phyloP scores from a whole-genome alignment of 2,329 filamentous ascomycete genomes.

The Aspergillus brunneoviolaceus region DNA sequence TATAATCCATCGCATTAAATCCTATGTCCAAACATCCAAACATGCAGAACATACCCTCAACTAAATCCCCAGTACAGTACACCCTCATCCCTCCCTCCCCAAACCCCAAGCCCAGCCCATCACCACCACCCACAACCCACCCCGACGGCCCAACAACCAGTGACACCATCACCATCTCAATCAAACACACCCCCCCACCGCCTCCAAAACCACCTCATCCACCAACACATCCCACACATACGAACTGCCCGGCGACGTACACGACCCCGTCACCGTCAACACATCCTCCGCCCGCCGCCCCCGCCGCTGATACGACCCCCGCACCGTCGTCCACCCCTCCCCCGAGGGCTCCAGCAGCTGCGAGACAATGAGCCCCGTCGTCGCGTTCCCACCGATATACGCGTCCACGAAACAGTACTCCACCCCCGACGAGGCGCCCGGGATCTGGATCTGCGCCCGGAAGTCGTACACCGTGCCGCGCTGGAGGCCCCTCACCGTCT shows the following conservation, averaged over 20 bases:
- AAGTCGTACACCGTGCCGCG: constrained; percentile 20
- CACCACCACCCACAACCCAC: too few relatives aligned
- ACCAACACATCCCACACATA: constrained; percentile 15
- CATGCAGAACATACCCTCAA: too few relatives aligned
- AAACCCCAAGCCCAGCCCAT: too few relatives aligned
- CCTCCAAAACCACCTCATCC: constrained; percentile 24
- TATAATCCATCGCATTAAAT: too few relatives aligned
- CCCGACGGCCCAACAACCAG: too few relatives aligned
- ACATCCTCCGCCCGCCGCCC: constrained; percentile 11
- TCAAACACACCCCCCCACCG: neutral
- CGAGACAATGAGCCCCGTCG: constrained; percentile 14
- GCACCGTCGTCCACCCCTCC: constrained; percentile 18
- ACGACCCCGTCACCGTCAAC: constrained; percentile 18
- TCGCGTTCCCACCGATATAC: constrained; percentile 20
- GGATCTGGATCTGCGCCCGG: constrained; percentile 15
- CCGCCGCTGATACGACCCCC: constrained; percentile 16
- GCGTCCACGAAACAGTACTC: constrained; percentile 20
- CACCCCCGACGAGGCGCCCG: neutral
- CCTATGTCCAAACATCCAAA: too few relatives aligned
- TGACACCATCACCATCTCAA: too few relatives aligned
- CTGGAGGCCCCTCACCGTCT: constrained; percentile 16
- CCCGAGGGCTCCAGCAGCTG: constrained; percentile 10
- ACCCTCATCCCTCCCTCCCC: too few relatives aligned
- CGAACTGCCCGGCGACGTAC: constrained; percentile 21
- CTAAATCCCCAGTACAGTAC: too few relatives aligned